Percentiles rank a stretch among this genome's conserved stretches.
phyloP scores from a whole-genome alignment of 2,329 filamentous ascomycete species.

The Zopfia rhizophila region DNA sequence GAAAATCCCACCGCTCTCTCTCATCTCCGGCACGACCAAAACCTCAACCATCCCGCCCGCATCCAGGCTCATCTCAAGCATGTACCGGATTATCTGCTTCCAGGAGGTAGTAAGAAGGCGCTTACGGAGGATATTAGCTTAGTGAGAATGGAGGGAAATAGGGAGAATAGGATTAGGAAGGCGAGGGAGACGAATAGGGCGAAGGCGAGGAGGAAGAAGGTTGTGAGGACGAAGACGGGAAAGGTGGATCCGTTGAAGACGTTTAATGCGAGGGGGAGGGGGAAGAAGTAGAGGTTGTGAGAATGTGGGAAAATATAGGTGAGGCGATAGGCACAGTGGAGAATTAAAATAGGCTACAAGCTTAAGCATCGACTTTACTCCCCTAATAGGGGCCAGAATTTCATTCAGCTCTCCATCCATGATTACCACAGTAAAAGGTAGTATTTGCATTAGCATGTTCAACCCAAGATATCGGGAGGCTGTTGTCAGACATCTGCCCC shows the following conservation, averaged over 20 bases:
- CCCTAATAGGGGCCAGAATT: background rate
- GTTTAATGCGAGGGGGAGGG: slow-evolving; percentile 69
- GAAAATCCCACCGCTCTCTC: slow-evolving; percentile 92
- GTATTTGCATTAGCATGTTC: too few relatives aligned
- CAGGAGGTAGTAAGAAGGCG: slow-evolving; percentile 75
- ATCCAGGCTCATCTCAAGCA: slow-evolving; percentile 92
- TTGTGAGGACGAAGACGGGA: slow-evolving; percentile 64
- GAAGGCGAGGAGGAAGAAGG: slow-evolving; percentile 62
- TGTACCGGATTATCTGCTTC: slow-evolving; percentile 92
- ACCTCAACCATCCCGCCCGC: slow-evolving; percentile 78
- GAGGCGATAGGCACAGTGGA: background rate
- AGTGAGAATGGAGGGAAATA: slow-evolving; percentile 68
- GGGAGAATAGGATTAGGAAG: slow-evolving; percentile 55
- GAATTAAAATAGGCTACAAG: background rate
- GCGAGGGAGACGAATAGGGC: slow-evolving; percentile 55
- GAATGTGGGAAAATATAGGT: background rate
- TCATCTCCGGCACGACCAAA: slow-evolving; percentile 89
- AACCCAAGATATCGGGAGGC: too few relatives aligned
- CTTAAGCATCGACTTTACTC: background rate
- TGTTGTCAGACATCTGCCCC: too few relatives aligned
- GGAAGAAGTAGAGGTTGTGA: slow-evolving; percentile 42
- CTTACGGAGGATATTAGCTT: slow-evolving; percentile 77
- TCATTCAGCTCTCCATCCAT: background rate
- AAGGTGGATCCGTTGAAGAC: slow-evolving; percentile 89
- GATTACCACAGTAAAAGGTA: slow-evolving; percentile 3